phyloP scores from a whole-genome alignment of 495 filamentous ascomycete genomes.

The Symbiotaphrina buchneri region DNA sequence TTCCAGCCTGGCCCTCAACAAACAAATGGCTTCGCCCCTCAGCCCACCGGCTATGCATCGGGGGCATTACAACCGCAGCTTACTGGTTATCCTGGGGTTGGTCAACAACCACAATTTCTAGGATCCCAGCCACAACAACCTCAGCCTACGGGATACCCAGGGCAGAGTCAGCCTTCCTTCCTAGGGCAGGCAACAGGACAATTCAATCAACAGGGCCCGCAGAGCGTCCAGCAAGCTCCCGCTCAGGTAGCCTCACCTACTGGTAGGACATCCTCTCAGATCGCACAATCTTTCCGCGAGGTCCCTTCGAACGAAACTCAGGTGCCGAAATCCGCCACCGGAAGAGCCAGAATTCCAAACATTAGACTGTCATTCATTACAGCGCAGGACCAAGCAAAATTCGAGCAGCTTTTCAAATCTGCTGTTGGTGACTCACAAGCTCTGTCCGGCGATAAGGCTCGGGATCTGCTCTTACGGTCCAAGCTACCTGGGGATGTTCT shows the following conservation, averaged over 20 bases:
- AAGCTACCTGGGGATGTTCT: constrained; percentile 62
- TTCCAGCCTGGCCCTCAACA: constrained; percentile 17
- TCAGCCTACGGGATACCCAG: constrained; percentile 15
- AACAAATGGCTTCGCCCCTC: constrained; percentile 20
- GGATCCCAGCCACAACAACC: constrained; percentile 14
- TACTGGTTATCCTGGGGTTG: constrained; percentile 23
- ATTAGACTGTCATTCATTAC: constrained; percentile 92
- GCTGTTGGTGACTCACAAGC: constrained; percentile 75
- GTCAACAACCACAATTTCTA: constrained; percentile 5
- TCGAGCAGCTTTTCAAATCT: constrained; percentile 94
- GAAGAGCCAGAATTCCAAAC: constrained; percentile 60
- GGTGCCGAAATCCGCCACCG: constrained; percentile 18
- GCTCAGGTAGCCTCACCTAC: too few relatives aligned
- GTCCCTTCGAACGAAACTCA: constrained; percentile 29
- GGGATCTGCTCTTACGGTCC: constrained; percentile 70
- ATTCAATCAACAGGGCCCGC: constrained; percentile 18
- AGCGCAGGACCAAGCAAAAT: constrained; percentile 85
- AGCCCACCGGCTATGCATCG: constrained; percentile 24
- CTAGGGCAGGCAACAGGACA: constrained; percentile 9
- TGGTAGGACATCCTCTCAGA: constrained; percentile 60
- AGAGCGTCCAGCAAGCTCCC: constrained; percentile 31
- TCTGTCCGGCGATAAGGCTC: constrained; percentile 80
- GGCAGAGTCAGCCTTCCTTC: constrained; percentile 12
- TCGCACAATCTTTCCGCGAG: constrained; percentile 63
- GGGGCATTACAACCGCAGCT: constrained; percentile 20